Evolutionary conservation across 768 basidiomycete species (phyloP).

Genomic region (Agaricus blazei): DNA sequence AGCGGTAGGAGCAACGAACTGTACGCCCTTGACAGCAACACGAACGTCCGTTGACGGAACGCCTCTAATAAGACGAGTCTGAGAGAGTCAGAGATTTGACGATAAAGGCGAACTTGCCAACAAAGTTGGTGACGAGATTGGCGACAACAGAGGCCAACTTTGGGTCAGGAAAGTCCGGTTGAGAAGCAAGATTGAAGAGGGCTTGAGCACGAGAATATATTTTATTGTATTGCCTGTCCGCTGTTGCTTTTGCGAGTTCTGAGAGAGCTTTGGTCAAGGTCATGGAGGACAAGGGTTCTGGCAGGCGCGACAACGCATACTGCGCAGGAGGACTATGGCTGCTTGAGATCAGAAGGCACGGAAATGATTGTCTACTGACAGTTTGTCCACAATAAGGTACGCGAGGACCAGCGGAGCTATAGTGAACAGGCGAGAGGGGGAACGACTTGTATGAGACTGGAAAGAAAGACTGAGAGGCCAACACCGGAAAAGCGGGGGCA

Average conservation of each 20-base stretch:
- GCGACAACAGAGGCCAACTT: constrained; percentile 41
- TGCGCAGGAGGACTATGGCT: constrained; percentile 50
- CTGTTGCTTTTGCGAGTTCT: constrained; percentile 43
- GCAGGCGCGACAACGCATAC: constrained; percentile 51
- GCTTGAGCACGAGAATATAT: constrained; percentile 45
- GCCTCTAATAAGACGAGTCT: constrained; percentile 32
- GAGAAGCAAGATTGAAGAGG: constrained; percentile 35
- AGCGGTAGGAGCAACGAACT: constrained; percentile 50
- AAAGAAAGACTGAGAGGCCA: constrained; percentile 2
- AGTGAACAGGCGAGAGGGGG: constrained; percentile 43
- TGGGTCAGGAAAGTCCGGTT: constrained; percentile 39
- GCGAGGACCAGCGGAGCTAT: constrained; percentile 58
- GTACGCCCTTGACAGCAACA: constrained; percentile 59
- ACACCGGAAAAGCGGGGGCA: background rate
- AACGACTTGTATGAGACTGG: constrained; percentile 28
- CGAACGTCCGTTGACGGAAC: constrained; percentile 54
- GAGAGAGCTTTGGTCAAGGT: constrained; percentile 44
- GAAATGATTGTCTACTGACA: constrained; percentile 35
- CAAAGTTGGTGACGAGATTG: constrained; percentile 41
- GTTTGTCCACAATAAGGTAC: constrained; percentile 58
- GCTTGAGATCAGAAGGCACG: background rate
- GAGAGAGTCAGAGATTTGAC: background rate
- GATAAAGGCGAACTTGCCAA: constrained; percentile 35
- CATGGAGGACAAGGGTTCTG: constrained; percentile 35
- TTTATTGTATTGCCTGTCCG: constrained; percentile 49